A percentile compares a stretch with the other conserved stretches of the same genome.
These are phyloP conservation scores for Xylaria sp. DNA, from an alignment of 2,329 filamentous ascomycete species.

Conservation along the genomic window DNA sequence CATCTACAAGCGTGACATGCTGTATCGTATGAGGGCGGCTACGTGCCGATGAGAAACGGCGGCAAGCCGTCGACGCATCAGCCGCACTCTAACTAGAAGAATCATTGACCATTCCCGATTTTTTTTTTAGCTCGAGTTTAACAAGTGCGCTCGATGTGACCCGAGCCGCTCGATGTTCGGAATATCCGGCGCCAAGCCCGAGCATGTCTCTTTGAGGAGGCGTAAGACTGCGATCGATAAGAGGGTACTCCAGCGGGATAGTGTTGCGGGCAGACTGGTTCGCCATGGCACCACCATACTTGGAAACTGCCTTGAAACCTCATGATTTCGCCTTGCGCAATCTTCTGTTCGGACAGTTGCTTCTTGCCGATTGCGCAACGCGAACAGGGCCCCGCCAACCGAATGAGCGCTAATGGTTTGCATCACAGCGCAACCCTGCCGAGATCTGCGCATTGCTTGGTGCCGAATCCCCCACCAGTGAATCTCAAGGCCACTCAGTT, in stretches of 20 bases:
- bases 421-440: too few relatives aligned
- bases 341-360: background rate
- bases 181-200: background rate
- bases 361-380: background rate
- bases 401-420: too few relatives aligned
- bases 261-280: background rate
- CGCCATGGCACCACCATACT: background rate
- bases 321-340: background rate
- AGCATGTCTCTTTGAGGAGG: background rate
- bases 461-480: too few relatives aligned
- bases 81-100: too few relatives aligned
- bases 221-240: background rate
- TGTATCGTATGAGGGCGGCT: too few relatives aligned
- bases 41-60: too few relatives aligned
- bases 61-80: too few relatives aligned
- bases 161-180: background rate
- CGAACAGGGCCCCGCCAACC: background rate
- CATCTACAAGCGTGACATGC: background rate
- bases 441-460: too few relatives aligned
- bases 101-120: too few relatives aligned
- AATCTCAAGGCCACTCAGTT: too few relatives aligned
- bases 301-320: background rate
- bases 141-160: too few relatives aligned
- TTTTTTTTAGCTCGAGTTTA: too few relatives aligned
- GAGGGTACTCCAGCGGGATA: background rate